Evolutionary conservation across 139 green algal species (phyloP), one percentile per base, ranked within the genome.

Genomic region (Micractinium sp.): DNA sequence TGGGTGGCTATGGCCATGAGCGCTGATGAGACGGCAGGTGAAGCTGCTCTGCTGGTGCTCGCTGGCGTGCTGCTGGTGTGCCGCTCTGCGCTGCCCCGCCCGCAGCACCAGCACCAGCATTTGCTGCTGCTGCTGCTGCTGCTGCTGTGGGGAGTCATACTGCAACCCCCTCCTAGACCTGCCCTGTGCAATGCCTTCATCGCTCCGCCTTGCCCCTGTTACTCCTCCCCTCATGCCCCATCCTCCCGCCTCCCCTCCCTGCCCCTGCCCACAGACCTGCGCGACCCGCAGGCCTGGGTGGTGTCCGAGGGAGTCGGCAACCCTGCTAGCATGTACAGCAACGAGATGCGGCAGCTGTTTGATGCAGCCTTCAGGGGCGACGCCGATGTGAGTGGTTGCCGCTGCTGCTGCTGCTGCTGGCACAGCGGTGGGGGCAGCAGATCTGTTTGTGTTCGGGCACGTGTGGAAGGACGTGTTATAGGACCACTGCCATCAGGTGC

Each of bases 281-380:
- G 86, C 3, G 63, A 85, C 31, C 66, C 86, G 2, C 33, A 67
- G 3, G 38, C 86, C 3, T 92, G 90, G 90, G 47, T n/a, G 47
- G 18, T 89, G 33, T 61, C 33, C 47, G 27, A 82, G 2, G 82
- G 74, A 29, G 63, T 92, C 41, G 90, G 90, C 60, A 92, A 92
- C 90, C 90, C 90, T 3, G 90, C 90, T 4, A 87, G 80, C 25
- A 53, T 92, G 75, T 89, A 92, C 77, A 84, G 63, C 47, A 53
- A 87, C 60, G 90, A 91, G 56, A 76, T 92, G 75, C 63, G 87
- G 53, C 36, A 71, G 66, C 47, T 92, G 35, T 91, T 92, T 35
- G 90, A 91, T 16, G 53, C 85, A 27, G 87, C 85, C 4, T 91
- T 91, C 86, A 33, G 87, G 3, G 76, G 86, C 0, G 87, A 92